A percentile compares a stretch with the other conserved stretches of the same genome.
Conservation (phyloP, 2,329 filamentous ascomycete genomes). For the Fusarium solani-melongenae region DNA sequence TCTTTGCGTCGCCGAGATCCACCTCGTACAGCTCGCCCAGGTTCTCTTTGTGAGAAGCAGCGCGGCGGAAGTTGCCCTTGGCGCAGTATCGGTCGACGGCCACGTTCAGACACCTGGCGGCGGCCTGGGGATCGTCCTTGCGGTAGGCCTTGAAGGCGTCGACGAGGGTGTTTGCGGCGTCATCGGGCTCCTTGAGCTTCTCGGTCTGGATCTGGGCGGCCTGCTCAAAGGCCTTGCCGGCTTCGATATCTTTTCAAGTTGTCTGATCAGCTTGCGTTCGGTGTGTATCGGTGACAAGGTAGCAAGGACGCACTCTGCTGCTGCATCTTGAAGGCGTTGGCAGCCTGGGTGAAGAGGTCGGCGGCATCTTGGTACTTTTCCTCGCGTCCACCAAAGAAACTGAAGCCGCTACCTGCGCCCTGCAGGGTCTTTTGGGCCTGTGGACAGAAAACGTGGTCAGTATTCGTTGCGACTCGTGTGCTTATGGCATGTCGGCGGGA, state of each 20-base stretch:
- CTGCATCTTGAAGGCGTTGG: constrained; percentile 90
- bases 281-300: not conserved
- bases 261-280: constrained; percentile 16
- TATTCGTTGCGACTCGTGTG: not conserved
- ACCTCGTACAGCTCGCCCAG: constrained; percentile 87
- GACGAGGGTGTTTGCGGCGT: constrained; percentile 86
- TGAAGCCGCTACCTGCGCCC: constrained; percentile 83
- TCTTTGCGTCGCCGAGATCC: constrained; percentile 81
- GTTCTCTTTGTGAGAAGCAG: constrained; percentile 90
- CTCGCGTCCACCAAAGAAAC: constrained; percentile 85
- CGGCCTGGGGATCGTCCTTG: constrained; percentile 85
- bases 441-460: constrained; percentile 18
- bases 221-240: constrained; percentile 86
- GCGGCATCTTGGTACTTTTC: constrained; percentile 93
- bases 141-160: constrained; percentile 97
- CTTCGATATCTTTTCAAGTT: constrained; percentile 75
- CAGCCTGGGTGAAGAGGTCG: constrained; percentile 88
- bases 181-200: constrained; percentile 90
- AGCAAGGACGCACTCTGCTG: constrained; percentile 72
- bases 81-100: constrained; percentile 88
- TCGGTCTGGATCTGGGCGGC: constrained; percentile 83
- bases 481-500: constrained; percentile 4
- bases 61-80: constrained; percentile 91
- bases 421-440: constrained; percentile 88
- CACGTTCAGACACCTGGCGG: constrained; percentile 80